A percentile compares a stretch with the other conserved stretches of the same genome.
Evolutionary conservation across 1,139 yeast species (phyloP).

Genomic region (Taphrina sp.): DNA sequence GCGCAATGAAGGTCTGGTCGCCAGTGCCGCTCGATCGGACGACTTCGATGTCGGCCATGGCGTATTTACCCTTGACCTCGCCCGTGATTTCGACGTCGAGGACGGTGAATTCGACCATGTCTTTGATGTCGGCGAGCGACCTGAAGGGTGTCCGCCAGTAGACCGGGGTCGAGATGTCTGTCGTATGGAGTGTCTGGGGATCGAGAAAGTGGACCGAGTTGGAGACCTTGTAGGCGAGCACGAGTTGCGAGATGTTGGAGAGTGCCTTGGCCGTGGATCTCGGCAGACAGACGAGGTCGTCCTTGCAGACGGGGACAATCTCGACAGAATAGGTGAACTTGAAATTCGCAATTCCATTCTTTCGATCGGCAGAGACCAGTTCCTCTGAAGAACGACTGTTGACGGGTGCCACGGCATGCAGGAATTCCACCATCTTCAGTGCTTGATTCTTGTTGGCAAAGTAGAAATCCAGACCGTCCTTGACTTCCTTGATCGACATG

Average conservation of each 20-base stretch:
- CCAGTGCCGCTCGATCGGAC: conserved; percentile 81
- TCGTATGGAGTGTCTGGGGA: conserved; percentile 73
- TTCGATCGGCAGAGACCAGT: conserved; percentile 86
- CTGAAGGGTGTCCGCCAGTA: conserved; percentile 88
- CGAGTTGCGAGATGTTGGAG: conserved; percentile 76
- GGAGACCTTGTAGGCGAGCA: conserved; percentile 77
- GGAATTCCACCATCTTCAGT: conserved; percentile 85
- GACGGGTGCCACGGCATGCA: conserved; percentile 83
- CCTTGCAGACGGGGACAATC: conserved; percentile 96
- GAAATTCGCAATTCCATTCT: conserved; percentile 81
- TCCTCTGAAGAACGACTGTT: conserved; percentile 84
- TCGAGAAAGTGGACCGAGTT: conserved; percentile 84
- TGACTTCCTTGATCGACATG: conserved; percentile 83
- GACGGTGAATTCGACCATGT: conserved; percentile 82
- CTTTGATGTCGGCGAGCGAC: conserved; percentile 71
- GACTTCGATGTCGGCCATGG: conserved; percentile 84
- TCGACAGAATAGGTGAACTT: conserved; percentile 92
- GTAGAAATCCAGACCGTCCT: conserved; percentile 93
- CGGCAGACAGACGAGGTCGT: conserved; percentile 89
- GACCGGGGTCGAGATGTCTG: conserved; percentile 71
- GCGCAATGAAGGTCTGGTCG: conserved; percentile 73
- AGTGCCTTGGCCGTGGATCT: conserved; percentile 74
- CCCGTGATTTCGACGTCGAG: conserved; percentile 95
- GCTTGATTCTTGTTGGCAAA: conserved; percentile 90
- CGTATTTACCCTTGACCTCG: conserved; percentile 71